phyloP scores from a whole-genome alignment of 1,284 basidiomycete species.

The Vanrija humicola region DNA sequence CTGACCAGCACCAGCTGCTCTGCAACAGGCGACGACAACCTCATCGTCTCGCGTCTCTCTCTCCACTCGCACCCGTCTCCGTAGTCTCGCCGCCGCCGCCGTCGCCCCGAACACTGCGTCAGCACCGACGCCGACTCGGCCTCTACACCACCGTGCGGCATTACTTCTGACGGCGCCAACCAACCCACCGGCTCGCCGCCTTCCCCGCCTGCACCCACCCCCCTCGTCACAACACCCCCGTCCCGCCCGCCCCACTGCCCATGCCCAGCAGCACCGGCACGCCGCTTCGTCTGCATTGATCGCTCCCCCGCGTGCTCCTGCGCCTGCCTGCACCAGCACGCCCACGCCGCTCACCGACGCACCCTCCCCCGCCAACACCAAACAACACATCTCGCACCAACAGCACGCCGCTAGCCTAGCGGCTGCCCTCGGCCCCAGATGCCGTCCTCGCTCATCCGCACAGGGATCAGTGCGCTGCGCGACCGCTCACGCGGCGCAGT shows the following conservation, averaged over 20 bases:
- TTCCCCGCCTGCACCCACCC: no score
- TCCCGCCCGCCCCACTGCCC: no score
- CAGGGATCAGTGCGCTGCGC: constrained; percentile 16
- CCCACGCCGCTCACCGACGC: background rate
- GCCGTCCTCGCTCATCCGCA: constrained; percentile 20
- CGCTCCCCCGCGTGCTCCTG: background rate
- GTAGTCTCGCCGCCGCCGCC: background rate
- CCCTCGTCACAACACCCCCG: no score
- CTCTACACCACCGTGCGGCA: no score
- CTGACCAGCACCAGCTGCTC: no score
- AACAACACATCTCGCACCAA: background rate
- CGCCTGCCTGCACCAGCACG: background rate
- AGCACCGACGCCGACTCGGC: no score
- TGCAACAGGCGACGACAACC: no score
- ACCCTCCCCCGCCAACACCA: background rate
- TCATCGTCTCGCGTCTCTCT: background rate
- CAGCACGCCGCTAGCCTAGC: background rate
- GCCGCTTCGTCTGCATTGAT: no score
- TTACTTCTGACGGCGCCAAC: no score
- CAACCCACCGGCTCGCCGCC: no score
- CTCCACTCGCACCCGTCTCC: background rate
- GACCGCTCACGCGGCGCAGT: constrained; percentile 17
- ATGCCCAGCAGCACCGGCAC: no score
- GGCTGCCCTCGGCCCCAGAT: constrained; percentile 10
- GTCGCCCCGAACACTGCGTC: background rate